Evolutionary conservation across 768 basidiomycete genomes (phyloP).

Genomic region (Termitomyces sp.): DNA sequence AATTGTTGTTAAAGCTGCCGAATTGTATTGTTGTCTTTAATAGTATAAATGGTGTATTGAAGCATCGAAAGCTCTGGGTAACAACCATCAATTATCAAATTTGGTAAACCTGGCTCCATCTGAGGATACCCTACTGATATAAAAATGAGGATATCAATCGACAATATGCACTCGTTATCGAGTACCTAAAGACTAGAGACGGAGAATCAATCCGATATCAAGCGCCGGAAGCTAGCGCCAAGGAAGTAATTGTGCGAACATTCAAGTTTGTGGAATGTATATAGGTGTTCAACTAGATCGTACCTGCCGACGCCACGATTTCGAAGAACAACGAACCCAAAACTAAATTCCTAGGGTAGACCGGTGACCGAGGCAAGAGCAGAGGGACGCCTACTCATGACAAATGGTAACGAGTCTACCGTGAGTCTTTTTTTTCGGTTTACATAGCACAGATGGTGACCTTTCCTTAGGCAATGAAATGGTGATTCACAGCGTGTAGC

Average conservation of each 20-base stretch:
- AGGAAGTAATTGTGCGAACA: not conserved
- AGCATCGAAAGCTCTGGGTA: not conserved
- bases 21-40: conserved; percentile 7
- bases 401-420: too few species aligned
- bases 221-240: too few species aligned
- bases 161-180: not conserved
- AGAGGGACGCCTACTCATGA: too few species aligned
- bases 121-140: not conserved
- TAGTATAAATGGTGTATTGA: not conserved
- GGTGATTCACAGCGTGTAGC: too few species aligned
- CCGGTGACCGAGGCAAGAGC: too few species aligned
- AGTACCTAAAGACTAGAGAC: not conserved
- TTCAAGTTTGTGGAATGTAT: not conserved
- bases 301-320: not conserved
- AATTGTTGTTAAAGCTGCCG: conserved; percentile 2
- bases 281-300: not conserved
- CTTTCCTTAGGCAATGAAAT: too few species aligned
- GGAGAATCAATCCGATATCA: too few species aligned
- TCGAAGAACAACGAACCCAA: not conserved
- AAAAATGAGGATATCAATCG: not conserved
- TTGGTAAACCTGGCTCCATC: too few species aligned
- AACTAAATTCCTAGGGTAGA: too few species aligned
- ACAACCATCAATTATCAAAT: too few species aligned
- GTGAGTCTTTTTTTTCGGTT: too few species aligned
- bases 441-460: too few species aligned